phyloP scores from a whole-genome alignment of 805 yeast genomes.

The Saccharomycopsis babjevae region DNA sequence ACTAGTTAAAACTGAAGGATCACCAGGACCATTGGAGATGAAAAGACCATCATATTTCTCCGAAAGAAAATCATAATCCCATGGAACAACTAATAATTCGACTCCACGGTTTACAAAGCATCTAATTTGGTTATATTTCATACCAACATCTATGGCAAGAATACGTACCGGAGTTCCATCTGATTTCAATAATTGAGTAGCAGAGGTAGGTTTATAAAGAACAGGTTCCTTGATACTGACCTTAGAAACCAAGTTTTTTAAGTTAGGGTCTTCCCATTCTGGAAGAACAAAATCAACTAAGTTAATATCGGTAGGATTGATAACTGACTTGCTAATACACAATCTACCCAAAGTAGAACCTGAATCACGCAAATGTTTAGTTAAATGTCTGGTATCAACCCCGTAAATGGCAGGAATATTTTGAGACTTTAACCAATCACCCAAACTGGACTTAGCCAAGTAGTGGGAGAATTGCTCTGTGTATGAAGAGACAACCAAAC shows the following conservation, averaged over 20 bases:
- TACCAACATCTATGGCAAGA: constrained; percentile 92
- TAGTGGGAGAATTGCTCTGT: constrained; percentile 93
- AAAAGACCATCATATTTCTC: constrained; percentile 92
- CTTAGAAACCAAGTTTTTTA: constrained; percentile 79
- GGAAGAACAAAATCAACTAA: constrained; percentile 53
- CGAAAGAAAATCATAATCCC: constrained; percentile 74
- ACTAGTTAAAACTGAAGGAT: constrained; percentile 75
- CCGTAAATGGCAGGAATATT: constrained; percentile 95
- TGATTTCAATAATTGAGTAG: constrained; percentile 35
- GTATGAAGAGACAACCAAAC: constrained; percentile 92
- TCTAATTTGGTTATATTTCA: constrained; percentile 95
- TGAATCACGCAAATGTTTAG: constrained; percentile 82
- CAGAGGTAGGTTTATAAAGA: constrained; percentile 60
- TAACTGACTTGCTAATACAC: constrained; percentile 38
- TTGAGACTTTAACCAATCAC: constrained; percentile 86
- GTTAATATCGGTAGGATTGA: constrained; percentile 24
- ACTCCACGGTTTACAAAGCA: constrained; percentile 95
- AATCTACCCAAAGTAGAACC: constrained; percentile 94
- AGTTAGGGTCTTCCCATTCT: constrained; percentile 90
- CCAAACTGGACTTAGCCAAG: constrained; percentile 85
- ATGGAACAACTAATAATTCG: constrained; percentile 90
- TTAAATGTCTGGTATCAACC: constrained; percentile 91
- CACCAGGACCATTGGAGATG: constrained; percentile 98
- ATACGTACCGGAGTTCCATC: constrained; percentile 75
- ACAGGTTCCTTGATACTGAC: constrained; percentile 76